Conservation (phyloP, 2,329 filamentous ascomycete genomes). For the Botryotinia convoluta region DNA sequence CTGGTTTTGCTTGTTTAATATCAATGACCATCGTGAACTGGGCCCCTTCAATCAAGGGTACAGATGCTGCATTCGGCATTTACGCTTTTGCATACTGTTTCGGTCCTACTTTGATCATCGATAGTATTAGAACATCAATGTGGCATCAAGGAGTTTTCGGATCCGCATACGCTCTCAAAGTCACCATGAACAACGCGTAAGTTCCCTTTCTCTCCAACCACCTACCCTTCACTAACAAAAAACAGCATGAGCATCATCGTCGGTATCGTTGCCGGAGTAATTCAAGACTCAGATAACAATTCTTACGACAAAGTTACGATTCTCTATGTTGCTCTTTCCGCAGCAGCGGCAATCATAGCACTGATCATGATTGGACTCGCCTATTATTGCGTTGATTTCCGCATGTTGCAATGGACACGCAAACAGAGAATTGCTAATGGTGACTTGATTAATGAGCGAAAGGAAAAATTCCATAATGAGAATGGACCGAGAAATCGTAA, state of each 20-base stretch:
- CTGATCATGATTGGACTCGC: constrained; percentile 2
- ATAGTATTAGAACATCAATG: constrained; percentile 57
- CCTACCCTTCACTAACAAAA: not conserved
- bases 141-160: constrained; percentile 61
- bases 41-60: constrained; percentile 48
- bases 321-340: constrained; percentile 47
- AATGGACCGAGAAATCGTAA: not conserved
- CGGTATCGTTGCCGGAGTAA: constrained; percentile 53
- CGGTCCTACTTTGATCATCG: constrained; percentile 58
- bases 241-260: constrained; percentile 58
- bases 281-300: constrained; percentile 57
- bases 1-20: constrained; percentile 50
- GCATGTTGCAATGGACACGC: constrained; percentile 6
- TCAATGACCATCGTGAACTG: constrained; percentile 56
- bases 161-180: constrained; percentile 57
- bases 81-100: constrained; percentile 55
- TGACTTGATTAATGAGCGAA: constrained; percentile 1
- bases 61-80: constrained; percentile 57
- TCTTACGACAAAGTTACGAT: constrained; percentile 55
- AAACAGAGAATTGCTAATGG: constrained; percentile 14
- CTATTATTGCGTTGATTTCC: constrained; percentile 2
- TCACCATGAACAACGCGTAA: constrained; percentile 59
- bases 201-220: not conserved
- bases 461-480: constrained; percentile 1
- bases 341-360: not conserved